Conservation (phyloP, 768 basidiomycete species). For the Lactifluus pinguis region DNA sequence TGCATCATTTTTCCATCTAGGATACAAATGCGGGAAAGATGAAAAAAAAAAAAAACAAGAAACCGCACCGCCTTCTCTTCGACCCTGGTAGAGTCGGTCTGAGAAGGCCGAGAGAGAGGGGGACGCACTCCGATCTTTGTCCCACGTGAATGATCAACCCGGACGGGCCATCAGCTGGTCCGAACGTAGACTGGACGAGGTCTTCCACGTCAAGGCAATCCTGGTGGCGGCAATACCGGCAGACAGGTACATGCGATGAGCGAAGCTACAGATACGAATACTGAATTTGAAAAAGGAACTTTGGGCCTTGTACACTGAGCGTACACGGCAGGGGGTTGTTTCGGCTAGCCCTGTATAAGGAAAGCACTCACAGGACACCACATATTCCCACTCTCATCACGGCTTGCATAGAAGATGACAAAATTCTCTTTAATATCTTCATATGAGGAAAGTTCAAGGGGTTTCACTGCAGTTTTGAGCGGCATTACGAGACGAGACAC, state of each 20-base stretch:
- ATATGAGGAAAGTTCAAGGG: slow-evolving; percentile 33
- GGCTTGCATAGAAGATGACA: slow-evolving; percentile 64
- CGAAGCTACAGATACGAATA: neutral
- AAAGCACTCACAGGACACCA: slow-evolving; percentile 59
- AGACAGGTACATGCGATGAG: slow-evolving; percentile 13
- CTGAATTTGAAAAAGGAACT: neutral
- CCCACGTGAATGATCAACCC: slow-evolving; percentile 65
- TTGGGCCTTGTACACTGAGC: neutral
- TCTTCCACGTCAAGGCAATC: slow-evolving; percentile 60
- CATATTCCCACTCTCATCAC: slow-evolving; percentile 44
- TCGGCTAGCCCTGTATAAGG: neutral
- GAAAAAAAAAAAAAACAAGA: neutral
- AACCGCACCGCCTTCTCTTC: neutral
- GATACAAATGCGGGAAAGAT: neutral
- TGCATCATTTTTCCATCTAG: slow-evolving; percentile 58
- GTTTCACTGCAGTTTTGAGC: slow-evolving; percentile 22
- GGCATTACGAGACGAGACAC: slow-evolving; percentile 10
- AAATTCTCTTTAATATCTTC: slow-evolving; percentile 39
- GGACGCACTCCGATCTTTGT: slow-evolving; percentile 47
- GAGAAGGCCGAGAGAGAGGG: neutral
- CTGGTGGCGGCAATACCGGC: slow-evolving; percentile 26
- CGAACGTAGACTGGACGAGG: slow-evolving; percentile 44
- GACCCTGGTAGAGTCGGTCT: neutral
- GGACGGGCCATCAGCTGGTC: slow-evolving; percentile 34
- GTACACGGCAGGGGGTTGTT: too few relatives aligned